Percentiles rank a stretch among this genome's conserved stretches.
Evolutionary conservation across 129 eudicot species (phyloP).

Genomic region (Apium graveolens): DNA sequence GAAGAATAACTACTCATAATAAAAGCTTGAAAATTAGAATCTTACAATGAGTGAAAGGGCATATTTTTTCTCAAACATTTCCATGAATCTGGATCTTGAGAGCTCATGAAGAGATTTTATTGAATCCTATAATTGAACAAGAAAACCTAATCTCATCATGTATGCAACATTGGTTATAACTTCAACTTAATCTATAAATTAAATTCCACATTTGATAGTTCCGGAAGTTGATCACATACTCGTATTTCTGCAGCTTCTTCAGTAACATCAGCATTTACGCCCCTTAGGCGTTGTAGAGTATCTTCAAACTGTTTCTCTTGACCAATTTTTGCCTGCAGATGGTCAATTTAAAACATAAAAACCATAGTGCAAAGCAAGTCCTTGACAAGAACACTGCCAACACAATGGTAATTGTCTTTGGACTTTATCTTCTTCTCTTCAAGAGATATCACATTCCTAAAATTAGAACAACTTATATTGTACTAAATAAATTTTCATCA

Average conservation of each 20-base stretch:
- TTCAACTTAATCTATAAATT: not conserved
- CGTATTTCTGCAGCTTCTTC: slow-evolving; percentile 28
- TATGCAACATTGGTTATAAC: not conserved
- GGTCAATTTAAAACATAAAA: not conserved
- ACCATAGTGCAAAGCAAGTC: not conserved
- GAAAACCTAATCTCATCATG: not conserved
- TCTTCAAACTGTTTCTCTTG: slow-evolving; percentile 17
- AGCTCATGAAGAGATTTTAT: slow-evolving; percentile 11
- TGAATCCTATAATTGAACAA: slow-evolving; percentile 18
- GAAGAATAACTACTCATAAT: not conserved
- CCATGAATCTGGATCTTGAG: slow-evolving; percentile 18
- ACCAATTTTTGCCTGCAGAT: slow-evolving; percentile 22
- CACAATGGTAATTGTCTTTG: not conserved
- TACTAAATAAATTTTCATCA: not conserved
- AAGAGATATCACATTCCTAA: not conserved
- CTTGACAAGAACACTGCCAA: slow-evolving; percentile 2
- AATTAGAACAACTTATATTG: not conserved
- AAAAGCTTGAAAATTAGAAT: not conserved
- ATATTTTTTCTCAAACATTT: slow-evolving; percentile 24
- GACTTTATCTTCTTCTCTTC: not conserved
- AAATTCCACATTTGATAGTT: not conserved
- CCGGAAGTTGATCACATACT: slow-evolving; percentile 13
- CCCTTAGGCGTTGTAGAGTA: slow-evolving; percentile 25
- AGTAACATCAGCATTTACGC: slow-evolving; percentile 18
- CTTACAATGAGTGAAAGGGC: slow-evolving; percentile 29